phyloP scores from a whole-genome alignment of 768 basidiomycete genomes.

The Auricularia auricula-judae region DNA sequence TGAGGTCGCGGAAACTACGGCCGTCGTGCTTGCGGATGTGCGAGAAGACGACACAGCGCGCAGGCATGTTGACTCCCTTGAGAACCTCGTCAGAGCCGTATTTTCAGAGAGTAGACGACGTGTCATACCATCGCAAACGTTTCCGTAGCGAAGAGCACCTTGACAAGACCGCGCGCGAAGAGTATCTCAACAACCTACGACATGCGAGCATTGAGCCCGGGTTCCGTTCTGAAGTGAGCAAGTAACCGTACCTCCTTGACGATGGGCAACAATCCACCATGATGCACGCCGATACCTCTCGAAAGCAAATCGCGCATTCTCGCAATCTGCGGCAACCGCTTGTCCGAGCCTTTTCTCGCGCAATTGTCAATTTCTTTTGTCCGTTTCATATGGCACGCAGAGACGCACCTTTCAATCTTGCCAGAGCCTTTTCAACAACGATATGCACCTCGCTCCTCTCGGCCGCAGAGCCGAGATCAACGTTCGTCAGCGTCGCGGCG shows the following conservation, averaged over 20 bases:
- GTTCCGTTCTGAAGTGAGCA: background rate
- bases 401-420: constrained; percentile 71
- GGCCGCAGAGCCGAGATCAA: constrained; percentile 75
- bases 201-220: background rate
- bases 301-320: constrained; percentile 82
- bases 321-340: constrained; percentile 83
- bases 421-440: constrained; percentile 83
- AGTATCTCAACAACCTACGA: constrained; percentile 85
- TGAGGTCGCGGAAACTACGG: constrained; percentile 76
- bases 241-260: constrained; percentile 76
- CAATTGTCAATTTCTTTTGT: background rate
- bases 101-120: too few relatives aligned
- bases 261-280: constrained; percentile 90
- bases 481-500: constrained; percentile 76
- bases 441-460: constrained; percentile 98
- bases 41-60: constrained; percentile 94
- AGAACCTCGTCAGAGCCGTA: background rate
- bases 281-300: constrained; percentile 94
- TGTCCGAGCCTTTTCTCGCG: constrained; percentile 61
- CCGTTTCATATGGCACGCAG: background rate
- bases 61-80: constrained; percentile 99
- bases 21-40: constrained; percentile 94
- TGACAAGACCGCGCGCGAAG: constrained; percentile 91
- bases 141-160: constrained; percentile 95
- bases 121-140: constrained; percentile 90